Evolutionary conservation across 371 early-diverging fungal species (phyloP).

Genomic region (Rhizopus delemar): DNA sequence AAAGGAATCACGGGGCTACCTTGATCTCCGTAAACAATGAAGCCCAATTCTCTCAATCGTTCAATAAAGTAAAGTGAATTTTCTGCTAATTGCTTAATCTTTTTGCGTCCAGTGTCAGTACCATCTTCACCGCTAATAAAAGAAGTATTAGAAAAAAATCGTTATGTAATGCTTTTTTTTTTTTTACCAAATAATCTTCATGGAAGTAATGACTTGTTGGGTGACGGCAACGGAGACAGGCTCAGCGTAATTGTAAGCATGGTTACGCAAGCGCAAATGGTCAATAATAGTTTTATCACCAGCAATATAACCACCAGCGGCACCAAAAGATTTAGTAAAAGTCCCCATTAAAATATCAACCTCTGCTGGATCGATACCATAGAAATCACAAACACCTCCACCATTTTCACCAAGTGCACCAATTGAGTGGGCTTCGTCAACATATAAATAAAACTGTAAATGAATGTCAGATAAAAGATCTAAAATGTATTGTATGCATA

Average conservation of each 20-base stretch:
- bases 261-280: conserved; percentile 80
- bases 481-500: conserved; percentile 38
- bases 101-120: conserved; percentile 77
- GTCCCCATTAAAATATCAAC: conserved; percentile 99
- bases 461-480: conserved; percentile 23
- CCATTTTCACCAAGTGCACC: conserved; percentile 94
- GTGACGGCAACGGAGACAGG: conserved; percentile 88
- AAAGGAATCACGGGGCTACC: conserved; percentile 98
- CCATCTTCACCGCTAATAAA: conserved; percentile 77
- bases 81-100: conserved; percentile 82
- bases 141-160: conserved; percentile 25
- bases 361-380: conserved; percentile 85
- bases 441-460: conserved; percentile 91
- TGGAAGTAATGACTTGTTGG: conserved; percentile 88
- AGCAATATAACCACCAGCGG: conserved; percentile 98
- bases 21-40: conserved; percentile 93
- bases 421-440: conserved; percentile 99
- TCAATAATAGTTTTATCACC: conserved; percentile 78
- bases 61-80: conserved; percentile 89
- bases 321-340: conserved; percentile 99
- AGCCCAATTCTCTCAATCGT: conserved; percentile 87
- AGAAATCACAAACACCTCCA: conserved; percentile 95
- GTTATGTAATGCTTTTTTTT: not conserved
- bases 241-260: conserved; percentile 94
- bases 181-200: conserved; percentile 71